Conservation (phyloP, 2,329 filamentous ascomycete species). For the Monosporascus sp. region DNA sequence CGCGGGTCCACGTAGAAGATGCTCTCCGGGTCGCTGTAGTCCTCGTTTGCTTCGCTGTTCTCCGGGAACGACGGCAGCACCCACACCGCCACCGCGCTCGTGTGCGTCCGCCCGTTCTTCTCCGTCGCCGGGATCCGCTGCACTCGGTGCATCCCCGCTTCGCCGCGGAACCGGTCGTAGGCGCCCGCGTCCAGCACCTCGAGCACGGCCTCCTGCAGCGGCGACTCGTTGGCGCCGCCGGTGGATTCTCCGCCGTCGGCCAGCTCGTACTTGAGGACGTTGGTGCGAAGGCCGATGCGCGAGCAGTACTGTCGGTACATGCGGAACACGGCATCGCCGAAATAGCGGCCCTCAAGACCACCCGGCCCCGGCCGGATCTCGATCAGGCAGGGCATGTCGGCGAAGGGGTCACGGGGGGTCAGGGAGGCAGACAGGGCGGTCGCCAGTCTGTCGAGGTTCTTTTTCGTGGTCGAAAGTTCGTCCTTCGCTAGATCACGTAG, state of each 20-base stretch:
- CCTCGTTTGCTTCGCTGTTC: constrained; percentile 36
- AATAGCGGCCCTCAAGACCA: constrained; percentile 84
- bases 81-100: constrained; percentile 86
- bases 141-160: constrained; percentile 92
- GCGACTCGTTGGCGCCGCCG: constrained; percentile 54
- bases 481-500: constrained; percentile 74
- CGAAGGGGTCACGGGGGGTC: constrained; percentile 85
- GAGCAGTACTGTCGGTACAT: constrained; percentile 86
- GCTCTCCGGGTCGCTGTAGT: constrained; percentile 78
- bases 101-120: constrained; percentile 85
- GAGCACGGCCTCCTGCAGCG: constrained; percentile 81
- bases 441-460: constrained; percentile 57
- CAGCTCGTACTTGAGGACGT: constrained; percentile 74
- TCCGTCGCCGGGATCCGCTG: constrained; percentile 92
- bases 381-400: constrained; percentile 80
- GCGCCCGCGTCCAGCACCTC: constrained; percentile 73
- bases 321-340: constrained; percentile 77
- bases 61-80: constrained; percentile 80
- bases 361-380: constrained; percentile 91
- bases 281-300: constrained; percentile 58
- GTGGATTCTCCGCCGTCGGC: constrained; percentile 54
- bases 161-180: constrained; percentile 76
- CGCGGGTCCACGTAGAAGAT: constrained; percentile 85
- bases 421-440: constrained; percentile 68
- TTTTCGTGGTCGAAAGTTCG: constrained; percentile 65